phyloP scores from a whole-genome alignment of 257 asterid genomes.

The Plantago major region DNA sequence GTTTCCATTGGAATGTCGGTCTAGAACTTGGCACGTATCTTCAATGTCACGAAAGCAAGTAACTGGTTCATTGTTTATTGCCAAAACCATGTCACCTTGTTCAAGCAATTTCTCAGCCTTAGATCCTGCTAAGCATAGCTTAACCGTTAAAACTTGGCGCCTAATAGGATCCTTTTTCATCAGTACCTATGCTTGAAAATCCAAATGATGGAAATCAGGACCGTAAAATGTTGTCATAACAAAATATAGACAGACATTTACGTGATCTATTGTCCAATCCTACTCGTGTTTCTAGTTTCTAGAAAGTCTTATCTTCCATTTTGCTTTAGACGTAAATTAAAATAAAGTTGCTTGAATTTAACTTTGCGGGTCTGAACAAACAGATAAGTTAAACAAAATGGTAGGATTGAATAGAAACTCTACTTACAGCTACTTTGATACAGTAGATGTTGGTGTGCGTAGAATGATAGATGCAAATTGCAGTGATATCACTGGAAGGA shows the following conservation, averaged over 20 bases:
- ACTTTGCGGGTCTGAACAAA: no score
- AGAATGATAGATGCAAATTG: no score
- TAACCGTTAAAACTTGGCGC: conserved; percentile 87
- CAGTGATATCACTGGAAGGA: no score
- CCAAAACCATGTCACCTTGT: conserved; percentile 90
- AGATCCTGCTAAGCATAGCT: conserved; percentile 94
- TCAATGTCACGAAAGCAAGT: conserved; percentile 86
- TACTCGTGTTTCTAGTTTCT: no score
- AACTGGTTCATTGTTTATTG: conserved; percentile 80
- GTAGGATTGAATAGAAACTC: conserved; percentile 12
- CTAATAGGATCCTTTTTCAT: conserved; percentile 84
- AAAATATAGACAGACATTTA: no score
- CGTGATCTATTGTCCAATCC: no score
- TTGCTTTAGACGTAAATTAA: no score
- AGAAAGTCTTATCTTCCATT: no score
- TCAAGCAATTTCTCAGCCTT: conserved; percentile 54
- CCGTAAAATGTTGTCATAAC: no score
- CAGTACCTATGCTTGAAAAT: conserved; percentile 52
- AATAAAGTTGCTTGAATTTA: no score
- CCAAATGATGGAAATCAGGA: background rate
- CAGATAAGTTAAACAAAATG: background rate
- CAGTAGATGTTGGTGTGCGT: no score
- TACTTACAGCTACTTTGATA: no score
- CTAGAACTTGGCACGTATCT: conserved; percentile 77
- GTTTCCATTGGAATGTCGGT: conserved; percentile 37